Percentiles rank a stretch among this genome's conserved stretches.
phyloP scores from a whole-genome alignment of 371 early-diverging fungal species.

The Mucor lusitanicus region DNA sequence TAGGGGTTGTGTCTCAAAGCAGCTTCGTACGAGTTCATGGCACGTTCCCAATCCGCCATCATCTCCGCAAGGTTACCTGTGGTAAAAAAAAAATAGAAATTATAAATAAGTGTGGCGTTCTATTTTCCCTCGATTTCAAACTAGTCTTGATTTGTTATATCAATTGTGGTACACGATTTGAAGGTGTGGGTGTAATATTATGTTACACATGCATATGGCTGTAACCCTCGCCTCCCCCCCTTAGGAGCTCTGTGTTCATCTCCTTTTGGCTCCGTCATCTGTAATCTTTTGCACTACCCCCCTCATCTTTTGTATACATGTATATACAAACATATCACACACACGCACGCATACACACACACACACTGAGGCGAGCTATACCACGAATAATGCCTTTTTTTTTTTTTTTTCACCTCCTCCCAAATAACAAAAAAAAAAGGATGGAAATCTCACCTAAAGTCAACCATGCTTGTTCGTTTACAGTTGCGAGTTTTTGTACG shows the following conservation, averaged over 20 bases:
- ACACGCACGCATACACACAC: background rate
- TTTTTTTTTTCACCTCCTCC: conserved; percentile 1
- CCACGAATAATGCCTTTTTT: background rate
- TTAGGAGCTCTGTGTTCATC: conserved; percentile 4
- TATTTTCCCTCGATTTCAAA: background rate
- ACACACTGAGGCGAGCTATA: background rate
- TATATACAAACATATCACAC: conserved; percentile 4
- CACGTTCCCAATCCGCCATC: conserved; percentile 78
- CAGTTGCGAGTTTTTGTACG: conserved; percentile 63
- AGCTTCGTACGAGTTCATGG: conserved; percentile 81
- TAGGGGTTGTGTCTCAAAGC: conserved; percentile 91
- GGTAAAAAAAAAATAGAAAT: background rate
- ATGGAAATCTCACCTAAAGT: conserved; percentile 59
- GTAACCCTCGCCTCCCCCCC: background rate
- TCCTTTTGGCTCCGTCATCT: conserved; percentile 21
- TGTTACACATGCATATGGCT: conserved; percentile 10
- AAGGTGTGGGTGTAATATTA: background rate
- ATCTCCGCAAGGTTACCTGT: conserved; percentile 73
- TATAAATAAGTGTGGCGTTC: conserved; percentile 17
- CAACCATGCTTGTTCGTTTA: conserved; percentile 81
- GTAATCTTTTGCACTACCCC: conserved; percentile 1
- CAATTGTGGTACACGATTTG: conserved; percentile 1
- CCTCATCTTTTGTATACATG: conserved; percentile 2
- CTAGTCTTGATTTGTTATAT: conserved; percentile 9
- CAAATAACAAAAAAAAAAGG: background rate